Conservation (phyloP, 345 rosid genomes). For the Eucalyptus dawsonii region DNA sequence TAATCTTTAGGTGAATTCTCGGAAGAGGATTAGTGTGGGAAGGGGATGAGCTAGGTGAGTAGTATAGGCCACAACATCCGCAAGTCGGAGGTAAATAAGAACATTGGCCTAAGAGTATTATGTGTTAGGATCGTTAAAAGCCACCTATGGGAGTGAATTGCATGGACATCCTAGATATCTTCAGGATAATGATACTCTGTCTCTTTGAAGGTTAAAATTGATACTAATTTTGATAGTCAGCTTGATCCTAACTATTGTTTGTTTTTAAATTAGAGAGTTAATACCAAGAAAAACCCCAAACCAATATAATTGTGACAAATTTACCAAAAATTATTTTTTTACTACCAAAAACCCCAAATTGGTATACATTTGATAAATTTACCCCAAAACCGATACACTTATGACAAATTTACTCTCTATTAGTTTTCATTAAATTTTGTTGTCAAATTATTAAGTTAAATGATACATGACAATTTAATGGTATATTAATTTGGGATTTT, state of each 20-base stretch:
- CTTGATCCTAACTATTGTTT: neutral
- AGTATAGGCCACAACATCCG: neutral
- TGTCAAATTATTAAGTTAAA: no score
- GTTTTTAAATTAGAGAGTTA: neutral
- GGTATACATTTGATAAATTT: no score
- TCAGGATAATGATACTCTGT: neutral
- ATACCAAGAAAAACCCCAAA: no score
- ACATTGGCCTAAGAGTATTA: neutral
- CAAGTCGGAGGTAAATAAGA: neutral
- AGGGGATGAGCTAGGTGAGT: neutral
- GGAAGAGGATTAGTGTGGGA: neutral
- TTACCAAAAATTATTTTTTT: no score
- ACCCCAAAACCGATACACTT: no score
- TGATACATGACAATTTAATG: no score
- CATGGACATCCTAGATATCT: neutral
- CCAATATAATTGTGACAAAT: no score
- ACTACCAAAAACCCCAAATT: no score
- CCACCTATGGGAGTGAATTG: neutral
- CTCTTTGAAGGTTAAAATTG: neutral
- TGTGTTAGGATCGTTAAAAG: neutral
- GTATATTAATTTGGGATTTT: no score
- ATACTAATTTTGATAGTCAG: neutral
- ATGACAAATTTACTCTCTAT: no score
- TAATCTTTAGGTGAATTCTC: neutral
- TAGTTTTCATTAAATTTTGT: no score